Base-by-base conservation (phyloP, 202 grass and related monocot species). In the Cymbopogon flexuosus region DNA sequence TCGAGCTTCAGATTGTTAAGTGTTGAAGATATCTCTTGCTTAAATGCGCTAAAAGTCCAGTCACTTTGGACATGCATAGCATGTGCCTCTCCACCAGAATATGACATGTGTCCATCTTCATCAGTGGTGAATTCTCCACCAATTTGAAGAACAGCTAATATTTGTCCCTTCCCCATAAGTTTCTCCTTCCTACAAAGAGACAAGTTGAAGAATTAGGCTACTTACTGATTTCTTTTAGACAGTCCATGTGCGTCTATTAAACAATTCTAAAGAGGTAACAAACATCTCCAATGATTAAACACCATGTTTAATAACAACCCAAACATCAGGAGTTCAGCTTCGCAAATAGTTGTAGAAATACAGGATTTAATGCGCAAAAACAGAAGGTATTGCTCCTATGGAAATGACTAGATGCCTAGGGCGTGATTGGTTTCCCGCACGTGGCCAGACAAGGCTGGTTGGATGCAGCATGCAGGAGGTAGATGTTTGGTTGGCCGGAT, bases 71-170 rank as follows among this genome's bases (percentile, higher is more conserved):
- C 78, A 79, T 90, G 84, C 73, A 99, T 91, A 43, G 96, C 96
- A 85, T 99, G 96, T 19, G 92, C 96, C 79, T 99, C 96, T 70
- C 96, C 96, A 33, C 92, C 92, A 82, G 88, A 89, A 79, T 99
- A 95, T 34, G 88, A 84, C 89, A 99, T 89, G 39, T 88, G 84
- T 27, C 92, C 96, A 79, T 96, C 92, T 73, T 23, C 90, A 45
- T 99, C 90, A 15, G 81, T 86, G 58, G 78, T 65, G 78, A 99
- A 99, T 63, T 96, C 96, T 11, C 96, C 96, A 31, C 96, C 96
- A 79, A 90, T 60, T 45, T 96, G 92, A 68, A 93, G 92, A 70
- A 99, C 88, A 74, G 88, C 90, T 79, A 99, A 77, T 24, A 99
- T 93, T 70, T 93, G 83, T 61, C 79, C 61, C 81, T 61, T 89